A percentile compares a stretch with the other conserved stretches of the same genome.
Evolutionary conservation across 495 filamentous ascomycete genomes (phyloP).

Genomic region (Ramalina peruviana): DNA sequence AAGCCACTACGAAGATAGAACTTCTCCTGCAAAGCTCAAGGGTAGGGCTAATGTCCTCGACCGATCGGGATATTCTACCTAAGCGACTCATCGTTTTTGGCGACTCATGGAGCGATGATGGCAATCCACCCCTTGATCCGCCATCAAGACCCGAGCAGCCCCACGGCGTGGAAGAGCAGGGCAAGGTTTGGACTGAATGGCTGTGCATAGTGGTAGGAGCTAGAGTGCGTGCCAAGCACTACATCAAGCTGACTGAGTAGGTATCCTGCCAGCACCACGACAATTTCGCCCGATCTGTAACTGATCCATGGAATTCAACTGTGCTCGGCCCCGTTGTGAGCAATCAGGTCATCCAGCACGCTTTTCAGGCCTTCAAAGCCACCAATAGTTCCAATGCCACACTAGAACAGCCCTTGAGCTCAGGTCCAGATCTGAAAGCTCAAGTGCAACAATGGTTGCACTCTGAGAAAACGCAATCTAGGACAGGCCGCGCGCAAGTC

Average conservation of each 20-base stretch:
- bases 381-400: too few relatives aligned
- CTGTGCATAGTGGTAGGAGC: constrained; percentile 29
- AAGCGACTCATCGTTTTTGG: constrained; percentile 32
- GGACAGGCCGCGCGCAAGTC: constrained; percentile 5
- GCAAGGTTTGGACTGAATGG: constrained; percentile 32
- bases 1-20: neutral
- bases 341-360: constrained; percentile 12
- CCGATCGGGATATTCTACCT: constrained; percentile 7
- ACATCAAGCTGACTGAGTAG: constrained; percentile 10
- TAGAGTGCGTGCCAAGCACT: neutral
- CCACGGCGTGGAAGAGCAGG: constrained; percentile 18
- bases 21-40: neutral
- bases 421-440: constrained; percentile 23
- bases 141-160: constrained; percentile 7
- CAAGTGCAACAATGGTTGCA: constrained; percentile 29
- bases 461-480: constrained; percentile 13
- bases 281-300: constrained; percentile 28
- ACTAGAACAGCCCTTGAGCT: too few relatives aligned
- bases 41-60: neutral
- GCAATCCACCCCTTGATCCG: constrained; percentile 16
- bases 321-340: constrained; percentile 28
- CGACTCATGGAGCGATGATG: constrained; percentile 36
- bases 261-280: constrained; percentile 31
- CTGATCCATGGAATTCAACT: constrained; percentile 16
- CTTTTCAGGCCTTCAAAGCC: constrained; percentile 6